Base-by-base conservation (phyloP, 2,329 filamentous ascomycete genomes). In the Aureobasidium uvarum region DNA sequence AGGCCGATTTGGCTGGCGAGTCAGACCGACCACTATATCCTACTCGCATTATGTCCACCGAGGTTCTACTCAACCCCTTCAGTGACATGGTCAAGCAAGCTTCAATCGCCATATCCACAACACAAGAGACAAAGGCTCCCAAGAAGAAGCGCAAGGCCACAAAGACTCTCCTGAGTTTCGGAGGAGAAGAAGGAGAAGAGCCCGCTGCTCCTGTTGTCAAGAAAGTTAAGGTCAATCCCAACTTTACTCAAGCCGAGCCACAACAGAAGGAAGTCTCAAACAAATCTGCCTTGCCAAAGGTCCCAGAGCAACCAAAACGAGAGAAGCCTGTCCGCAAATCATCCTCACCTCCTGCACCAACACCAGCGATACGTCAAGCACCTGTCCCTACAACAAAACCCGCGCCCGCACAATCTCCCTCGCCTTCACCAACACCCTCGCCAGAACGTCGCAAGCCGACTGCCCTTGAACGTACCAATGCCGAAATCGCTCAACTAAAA, bases 11-110 rank as follows among this genome's bases (percentile, higher is more conserved):
- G 20, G 85, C 89, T 25, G 80, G 79, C 64, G 89, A 87, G 18
- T 88, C 85, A 7, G 94, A 98, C 69, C 84, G 92, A 67, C 94
- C 94, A 1, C 78, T 96, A 56, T 99, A 96, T 75, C 89, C 94
- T 0, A 86, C 92, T 41, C 92, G 88, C 76, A 88, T 99, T 66
- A 87, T 86, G 4, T 81, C 83, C 23, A 81, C 90, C 33, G 90
- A 95, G 75, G 86, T 96, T 23, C 75, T 95, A 68, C 85, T 92
- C 55, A 95, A 95, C 72, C 90, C 90, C 0, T 96, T 94, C 67
- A 85, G 89, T 56, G 90, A 90, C 72, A 92, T 95, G 89, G 85
- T 87, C 71, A 90, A 86, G 79, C 83, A 87, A 70, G 81, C 84
- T 58, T 83, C 84, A 65, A 81, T 85, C 46, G 85, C 85, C 20